phyloP scores from a whole-genome alignment of 768 basidiomycete genomes.

The Tubosaeta sp. region DNA sequence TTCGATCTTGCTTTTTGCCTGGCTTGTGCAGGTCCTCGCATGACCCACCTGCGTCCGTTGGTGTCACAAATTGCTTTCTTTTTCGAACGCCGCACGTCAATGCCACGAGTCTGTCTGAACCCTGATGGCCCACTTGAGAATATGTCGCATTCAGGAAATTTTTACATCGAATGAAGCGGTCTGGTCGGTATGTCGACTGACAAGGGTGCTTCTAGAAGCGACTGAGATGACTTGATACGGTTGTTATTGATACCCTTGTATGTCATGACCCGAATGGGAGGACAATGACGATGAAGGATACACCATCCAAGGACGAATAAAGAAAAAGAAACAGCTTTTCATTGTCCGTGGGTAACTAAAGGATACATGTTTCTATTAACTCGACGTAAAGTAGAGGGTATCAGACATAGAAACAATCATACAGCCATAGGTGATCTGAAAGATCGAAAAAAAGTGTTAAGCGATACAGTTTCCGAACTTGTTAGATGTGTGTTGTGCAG shows the following conservation, averaged over 20 bases:
- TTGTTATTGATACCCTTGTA: neutral
- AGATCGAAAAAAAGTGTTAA: constrained; percentile 12
- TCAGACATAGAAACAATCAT: constrained; percentile 16
- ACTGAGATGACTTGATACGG: constrained; percentile 1
- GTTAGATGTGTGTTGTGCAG: constrained; percentile 15
- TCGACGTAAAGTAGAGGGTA: constrained; percentile 29
- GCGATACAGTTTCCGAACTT: constrained; percentile 27
- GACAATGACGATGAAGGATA: neutral
- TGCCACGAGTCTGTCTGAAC: neutral
- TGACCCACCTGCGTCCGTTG: no score
- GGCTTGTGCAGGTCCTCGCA: no score
- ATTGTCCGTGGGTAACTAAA: constrained; percentile 15
- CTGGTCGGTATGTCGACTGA: constrained; percentile 7
- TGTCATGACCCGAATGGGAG: neutral
- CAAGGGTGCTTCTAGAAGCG: constrained; percentile 1
- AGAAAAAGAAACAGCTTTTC: constrained; percentile 3
- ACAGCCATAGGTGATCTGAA: constrained; percentile 20
- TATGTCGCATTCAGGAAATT: constrained; percentile 4
- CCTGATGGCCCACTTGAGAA: neutral
- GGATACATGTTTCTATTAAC: constrained; percentile 33
- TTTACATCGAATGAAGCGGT: constrained; percentile 1
- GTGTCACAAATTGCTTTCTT: neutral
- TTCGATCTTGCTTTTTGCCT: neutral
- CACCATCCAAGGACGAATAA: neutral
- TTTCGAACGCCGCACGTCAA: neutral